Evolutionary conservation across 306 rosid genomes (phyloP).

Genomic region (Pyrus pyrifolia): DNA sequence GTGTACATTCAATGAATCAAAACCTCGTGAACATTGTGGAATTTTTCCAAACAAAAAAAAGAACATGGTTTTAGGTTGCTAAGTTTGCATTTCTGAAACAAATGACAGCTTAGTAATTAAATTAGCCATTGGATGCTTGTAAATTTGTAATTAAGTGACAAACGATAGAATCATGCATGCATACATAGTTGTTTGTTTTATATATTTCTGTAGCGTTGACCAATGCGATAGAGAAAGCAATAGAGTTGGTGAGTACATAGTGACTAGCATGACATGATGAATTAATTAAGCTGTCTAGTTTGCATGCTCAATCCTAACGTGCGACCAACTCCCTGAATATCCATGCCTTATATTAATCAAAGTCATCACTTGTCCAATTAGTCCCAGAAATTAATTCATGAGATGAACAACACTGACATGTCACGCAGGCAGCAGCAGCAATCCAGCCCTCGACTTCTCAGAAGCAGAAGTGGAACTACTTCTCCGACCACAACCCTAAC

Average conservation of each 20-base stretch:
- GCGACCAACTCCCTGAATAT: background rate
- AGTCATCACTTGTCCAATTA: background rate
- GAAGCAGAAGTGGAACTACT: constrained; percentile 40
- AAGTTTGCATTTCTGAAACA: too few relatives aligned
- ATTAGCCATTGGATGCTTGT: background rate
- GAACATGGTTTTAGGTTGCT: background rate
- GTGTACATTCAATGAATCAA: too few relatives aligned
- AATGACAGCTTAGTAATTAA: too few relatives aligned
- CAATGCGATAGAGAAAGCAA: background rate
- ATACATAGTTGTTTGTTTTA: too few relatives aligned
- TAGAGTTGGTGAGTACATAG: background rate
- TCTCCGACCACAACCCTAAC: constrained; percentile 20
- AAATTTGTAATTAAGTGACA: too few relatives aligned
- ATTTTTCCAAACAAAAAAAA: too few relatives aligned
- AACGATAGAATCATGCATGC: too few relatives aligned
- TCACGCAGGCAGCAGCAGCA: constrained; percentile 5
- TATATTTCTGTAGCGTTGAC: background rate
- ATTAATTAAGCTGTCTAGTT: background rate
- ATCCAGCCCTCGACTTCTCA: constrained; percentile 32
- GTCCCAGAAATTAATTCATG: background rate
- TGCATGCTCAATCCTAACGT: background rate
- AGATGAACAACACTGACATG: background rate
- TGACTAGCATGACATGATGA: background rate
- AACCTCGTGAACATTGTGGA: too few relatives aligned
- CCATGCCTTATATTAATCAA: background rate